Conservation (phyloP, 176 grass and related monocot species). For the Miscanthus lutarioriparius region DNA sequence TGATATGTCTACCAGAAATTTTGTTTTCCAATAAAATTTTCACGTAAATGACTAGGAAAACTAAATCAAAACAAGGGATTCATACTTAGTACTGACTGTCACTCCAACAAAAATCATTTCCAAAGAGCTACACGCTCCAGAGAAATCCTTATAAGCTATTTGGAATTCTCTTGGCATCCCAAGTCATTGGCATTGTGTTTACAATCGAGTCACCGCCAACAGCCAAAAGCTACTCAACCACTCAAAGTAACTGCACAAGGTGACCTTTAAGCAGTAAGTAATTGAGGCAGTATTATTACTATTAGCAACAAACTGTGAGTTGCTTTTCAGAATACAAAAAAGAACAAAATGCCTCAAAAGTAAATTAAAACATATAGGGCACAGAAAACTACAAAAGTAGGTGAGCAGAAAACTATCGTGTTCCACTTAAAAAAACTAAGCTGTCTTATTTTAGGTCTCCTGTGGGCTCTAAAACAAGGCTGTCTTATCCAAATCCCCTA, state of each 20-base stretch:
- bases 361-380: conserved; percentile 18
- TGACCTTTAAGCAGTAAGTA: neutral
- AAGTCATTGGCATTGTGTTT: conserved; percentile 25
- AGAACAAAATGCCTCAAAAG: neutral
- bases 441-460: conserved; percentile 6
- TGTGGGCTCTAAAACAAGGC: neutral
- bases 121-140: neutral
- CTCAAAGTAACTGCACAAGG: conserved; percentile 2
- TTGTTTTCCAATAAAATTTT: neutral
- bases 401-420: neutral
- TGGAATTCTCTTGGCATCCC: neutral
- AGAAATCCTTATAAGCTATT: neutral
- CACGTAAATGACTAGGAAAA: neutral
- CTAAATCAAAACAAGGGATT: neutral
- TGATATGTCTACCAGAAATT: neutral
- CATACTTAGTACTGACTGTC: neutral
- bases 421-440: neutral
- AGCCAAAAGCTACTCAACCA: neutral
- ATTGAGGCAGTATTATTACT: neutral
- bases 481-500: neutral
- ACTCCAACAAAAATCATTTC: neutral
- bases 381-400: neutral
- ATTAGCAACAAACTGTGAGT: neutral
- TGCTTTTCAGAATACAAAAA: neutral
- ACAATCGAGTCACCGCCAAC: neutral